Evolutionary conservation across 2,329 filamentous ascomycete genomes (phyloP).

Genomic region (Pseudogymnoascus sp.): DNA sequence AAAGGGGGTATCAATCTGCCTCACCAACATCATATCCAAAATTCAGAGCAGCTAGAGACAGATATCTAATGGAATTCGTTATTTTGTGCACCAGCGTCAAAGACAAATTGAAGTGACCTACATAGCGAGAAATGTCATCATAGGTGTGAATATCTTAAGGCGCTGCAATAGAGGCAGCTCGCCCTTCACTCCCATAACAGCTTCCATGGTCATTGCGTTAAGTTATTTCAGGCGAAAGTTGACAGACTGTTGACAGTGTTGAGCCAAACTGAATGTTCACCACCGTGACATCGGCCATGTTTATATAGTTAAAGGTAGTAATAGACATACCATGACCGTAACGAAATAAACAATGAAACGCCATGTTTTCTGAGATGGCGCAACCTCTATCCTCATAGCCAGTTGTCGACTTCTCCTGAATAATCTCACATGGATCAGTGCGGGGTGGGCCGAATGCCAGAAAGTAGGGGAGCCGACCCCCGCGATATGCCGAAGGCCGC

Average conservation of each 20-base stretch:
- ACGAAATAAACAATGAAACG: not conserved
- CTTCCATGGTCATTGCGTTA: not conserved
- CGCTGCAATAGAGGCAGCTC: not conserved
- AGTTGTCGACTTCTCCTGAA: not conserved
- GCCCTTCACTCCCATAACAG: not conserved
- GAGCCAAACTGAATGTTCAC: not conserved
- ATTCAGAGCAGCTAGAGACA: conserved; percentile 1
- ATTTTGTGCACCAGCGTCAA: not conserved
- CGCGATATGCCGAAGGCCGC: not conserved
- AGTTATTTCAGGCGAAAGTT: not conserved
- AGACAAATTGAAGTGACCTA: not conserved
- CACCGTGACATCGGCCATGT: not conserved
- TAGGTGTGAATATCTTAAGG: not conserved
- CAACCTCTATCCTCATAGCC: not conserved
- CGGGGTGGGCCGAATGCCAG: not conserved
- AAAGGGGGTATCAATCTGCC: not conserved
- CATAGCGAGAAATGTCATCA: not conserved
- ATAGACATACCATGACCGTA: not conserved
- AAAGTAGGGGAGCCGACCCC: not conserved
- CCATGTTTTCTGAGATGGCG: not conserved
- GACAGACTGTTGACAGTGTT: not conserved
- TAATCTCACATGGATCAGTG: not conserved
- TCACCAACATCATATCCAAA: conserved; percentile 8
- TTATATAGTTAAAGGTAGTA: not conserved
- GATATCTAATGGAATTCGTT: not conserved